Evolutionary conservation across 2,329 filamentous ascomycete species (phyloP), one percentile per base, ranked within the genome.

Genomic region (Aureobasidium lini): DNA sequence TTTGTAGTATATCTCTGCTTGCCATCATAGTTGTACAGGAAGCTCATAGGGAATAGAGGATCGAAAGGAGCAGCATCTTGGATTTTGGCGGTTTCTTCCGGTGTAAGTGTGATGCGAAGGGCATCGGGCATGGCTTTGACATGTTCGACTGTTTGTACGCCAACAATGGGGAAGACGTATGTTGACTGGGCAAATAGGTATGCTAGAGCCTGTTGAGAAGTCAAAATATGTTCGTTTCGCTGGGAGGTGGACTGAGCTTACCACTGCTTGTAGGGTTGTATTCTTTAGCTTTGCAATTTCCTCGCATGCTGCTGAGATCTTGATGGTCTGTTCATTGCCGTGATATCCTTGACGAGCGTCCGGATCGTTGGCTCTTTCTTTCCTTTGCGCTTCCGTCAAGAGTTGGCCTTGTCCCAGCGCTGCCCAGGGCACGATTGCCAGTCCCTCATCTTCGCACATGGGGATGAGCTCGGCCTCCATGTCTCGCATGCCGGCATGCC

Each of bases 401-500:
- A 73, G 71, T 4, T 59, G 61, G 5, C 71, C 71, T 4, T 65
- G 64, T 6, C 72, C 71, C 1, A 74, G 65, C 0, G 67, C 67
- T 6, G 36, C 48, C 60, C 60, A 62, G 10, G 57, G 57, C 10
- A 40, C 81, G 8, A 85, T 73, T 0, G 76, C 83, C 81, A 87
- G 86, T 36, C 84, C 84, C 66, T 87, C 82, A 32, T 78, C 76
- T 39, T 76, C 76, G 40, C 73, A 77, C 85, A 88, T 88, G 43
- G 84, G 84, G 37, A 89, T 77, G 64, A 87, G 84, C n/a, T 87
- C 85, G 28, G 84, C 78, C 73, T 78, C 76, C 59, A 78, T 71
- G 59, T 76, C 74, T 57, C 75, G 71, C 10, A 71, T 65, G 16
- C 71, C 72, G 36, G 74, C 70, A 49, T 70, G 73, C 74, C 74